A percentile compares a stretch with the other conserved stretches of the same genome.
Evolutionary conservation across 2,329 filamentous ascomycete species (phyloP).

Genomic region (Neonectria neomacrospora): DNA sequence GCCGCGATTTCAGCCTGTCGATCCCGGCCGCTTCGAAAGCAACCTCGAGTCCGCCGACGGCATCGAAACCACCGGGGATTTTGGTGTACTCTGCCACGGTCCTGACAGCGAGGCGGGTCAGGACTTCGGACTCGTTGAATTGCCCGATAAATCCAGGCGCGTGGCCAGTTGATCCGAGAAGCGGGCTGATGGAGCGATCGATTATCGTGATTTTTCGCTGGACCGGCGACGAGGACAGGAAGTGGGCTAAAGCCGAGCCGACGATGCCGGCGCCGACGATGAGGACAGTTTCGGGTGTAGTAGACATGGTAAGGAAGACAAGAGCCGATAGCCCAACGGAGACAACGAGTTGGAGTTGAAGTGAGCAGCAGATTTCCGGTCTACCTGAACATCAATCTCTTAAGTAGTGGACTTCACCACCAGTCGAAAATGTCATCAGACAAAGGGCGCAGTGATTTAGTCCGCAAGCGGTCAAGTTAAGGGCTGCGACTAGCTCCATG

Average conservation of each 20-base stretch:
- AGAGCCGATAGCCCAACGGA: no score
- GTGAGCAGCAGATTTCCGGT: not conserved
- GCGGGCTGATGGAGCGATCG: constrained; percentile 28
- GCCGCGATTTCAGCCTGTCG: constrained; percentile 20
- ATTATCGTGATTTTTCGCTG: constrained; percentile 32
- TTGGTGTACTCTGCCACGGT: constrained; percentile 36
- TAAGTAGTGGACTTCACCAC: not conserved
- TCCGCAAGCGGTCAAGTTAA: not conserved
- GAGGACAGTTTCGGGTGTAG: constrained; percentile 26
- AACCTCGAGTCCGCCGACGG: constrained; percentile 37
- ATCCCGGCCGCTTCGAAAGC: constrained; percentile 29
- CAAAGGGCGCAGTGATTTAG: not conserved
- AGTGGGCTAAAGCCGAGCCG: constrained; percentile 31
- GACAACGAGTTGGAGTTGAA: not conserved
- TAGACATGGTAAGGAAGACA: constrained; percentile 23
- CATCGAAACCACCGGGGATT: constrained; percentile 36
- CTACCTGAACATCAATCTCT: not conserved
- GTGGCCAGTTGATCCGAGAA: constrained; percentile 37
- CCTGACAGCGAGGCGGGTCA: constrained; percentile 38
- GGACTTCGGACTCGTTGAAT: constrained; percentile 38
- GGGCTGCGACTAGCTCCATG: not conserved
- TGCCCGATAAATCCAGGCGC: constrained; percentile 40
- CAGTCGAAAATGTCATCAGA: not conserved
- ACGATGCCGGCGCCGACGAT: constrained; percentile 38
- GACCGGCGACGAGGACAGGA: constrained; percentile 17